Evolutionary conservation across 768 basidiomycete species (phyloP), one percentile per base, ranked within the genome.

Genomic region (Termitomyces sp.): DNA sequence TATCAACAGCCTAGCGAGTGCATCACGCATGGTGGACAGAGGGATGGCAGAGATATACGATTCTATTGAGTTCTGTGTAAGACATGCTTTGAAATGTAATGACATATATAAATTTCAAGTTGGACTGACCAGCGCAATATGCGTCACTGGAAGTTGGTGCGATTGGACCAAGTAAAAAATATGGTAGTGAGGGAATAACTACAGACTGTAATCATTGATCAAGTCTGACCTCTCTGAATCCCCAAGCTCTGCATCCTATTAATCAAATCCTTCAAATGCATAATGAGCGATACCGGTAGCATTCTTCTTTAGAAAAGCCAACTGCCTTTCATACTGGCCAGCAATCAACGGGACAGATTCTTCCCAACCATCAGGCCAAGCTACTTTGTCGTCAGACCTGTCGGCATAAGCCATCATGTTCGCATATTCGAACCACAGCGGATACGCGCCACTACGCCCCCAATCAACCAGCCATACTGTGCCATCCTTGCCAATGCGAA

Each of bases 361-460:
- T n/a, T n/a, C n/a, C 56, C 56, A 57, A 14, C 48, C 49, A 45
- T n/a, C 42, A 34, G 53, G 53, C 53, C 43, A 55, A 26, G n/a
- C n/a, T n/a, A 45, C 9, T 14, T 32, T 20, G 2, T 26, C 14
- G 42, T 34, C 20, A 32, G 27, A 8, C 30, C 6, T 46, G n/a
- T 37, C n/a, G 26, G 32, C 33, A 56, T 64, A 62, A 48, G 20
- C 46, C 42, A 45, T 56, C 56, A 66, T 47, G 18, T 53, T 37
- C 13, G 56, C 59, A 58, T 69, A 68, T 48, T 67, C 68, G 33
- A 65, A 62, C 65, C 64, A 69, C 13, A 13, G 47, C 4, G 64
- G 65, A 58, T 57, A 64, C 8, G 50, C 52, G 4, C 68, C 68
- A 2, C 64, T 58, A n/a, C 22, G n/a, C 50, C 45, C 66, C 64